These are phyloP conservation scores for Dothidotthia symphoricarpi DNA, from an alignment of 2,329 filamentous ascomycete genomes.

Conservation along the genomic window DNA sequence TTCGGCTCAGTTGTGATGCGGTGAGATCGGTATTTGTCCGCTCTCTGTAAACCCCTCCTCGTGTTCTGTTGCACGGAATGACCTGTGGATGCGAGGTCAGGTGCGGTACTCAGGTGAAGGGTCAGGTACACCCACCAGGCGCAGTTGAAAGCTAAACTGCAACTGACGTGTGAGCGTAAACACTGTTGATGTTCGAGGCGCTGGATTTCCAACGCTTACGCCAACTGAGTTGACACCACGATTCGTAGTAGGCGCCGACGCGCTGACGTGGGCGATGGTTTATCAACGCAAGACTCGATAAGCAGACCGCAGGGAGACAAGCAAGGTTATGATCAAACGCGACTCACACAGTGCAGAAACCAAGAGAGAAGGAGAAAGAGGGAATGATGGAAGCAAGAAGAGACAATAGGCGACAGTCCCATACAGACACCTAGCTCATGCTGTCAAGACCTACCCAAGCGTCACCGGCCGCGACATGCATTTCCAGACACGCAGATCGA, in stretches of 20 bases:
- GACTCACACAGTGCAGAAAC: not conserved
- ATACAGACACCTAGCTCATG: not conserved
- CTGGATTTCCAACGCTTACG: not conserved
- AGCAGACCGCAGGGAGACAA: constrained; percentile 1
- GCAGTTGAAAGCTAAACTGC: constrained; percentile 15
- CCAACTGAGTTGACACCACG: not conserved
- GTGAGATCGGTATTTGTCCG: too few relatives aligned
- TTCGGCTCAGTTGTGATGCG: not conserved
- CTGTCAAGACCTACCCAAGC: too few relatives aligned
- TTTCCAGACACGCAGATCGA: constrained; percentile 1
- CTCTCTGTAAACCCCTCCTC: constrained; percentile 3
- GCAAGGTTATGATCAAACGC: too few relatives aligned
- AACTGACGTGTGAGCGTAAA: not conserved
- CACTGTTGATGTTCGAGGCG: not conserved
- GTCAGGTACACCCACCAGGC: constrained; percentile 27
- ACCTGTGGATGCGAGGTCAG: constrained; percentile 18
- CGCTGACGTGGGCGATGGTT: constrained; percentile 9
- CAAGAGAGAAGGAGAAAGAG: not conserved
- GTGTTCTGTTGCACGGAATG: not conserved
- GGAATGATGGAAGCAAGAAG: constrained; percentile 1
- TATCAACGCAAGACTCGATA: constrained; percentile 9
- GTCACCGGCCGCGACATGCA: too few relatives aligned
- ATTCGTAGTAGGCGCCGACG: not conserved
- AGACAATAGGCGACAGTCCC: constrained; percentile 4
- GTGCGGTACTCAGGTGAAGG: constrained; percentile 25